These are phyloP conservation scores for Tetracentron sinense DNA, from an alignment of 164 flowering plant species.

Conservation along the genomic window DNA sequence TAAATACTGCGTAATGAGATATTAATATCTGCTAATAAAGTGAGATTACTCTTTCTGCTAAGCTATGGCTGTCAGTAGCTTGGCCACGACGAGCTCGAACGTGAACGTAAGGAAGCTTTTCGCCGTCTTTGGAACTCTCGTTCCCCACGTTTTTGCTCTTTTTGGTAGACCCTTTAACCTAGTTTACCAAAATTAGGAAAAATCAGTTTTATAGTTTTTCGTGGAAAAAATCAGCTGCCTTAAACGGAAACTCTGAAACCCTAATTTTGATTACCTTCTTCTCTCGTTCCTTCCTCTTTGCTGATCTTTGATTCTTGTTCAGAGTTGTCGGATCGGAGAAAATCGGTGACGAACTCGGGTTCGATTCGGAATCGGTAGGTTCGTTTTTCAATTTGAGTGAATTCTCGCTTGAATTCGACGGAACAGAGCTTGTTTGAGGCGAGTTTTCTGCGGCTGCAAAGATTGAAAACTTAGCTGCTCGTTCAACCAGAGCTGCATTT, in stretches of 20 bases:
- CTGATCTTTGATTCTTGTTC: constrained; percentile 29
- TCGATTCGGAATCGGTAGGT: constrained; percentile 42
- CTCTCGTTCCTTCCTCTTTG: constrained; percentile 71
- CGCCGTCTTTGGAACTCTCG: constrained; percentile 42
- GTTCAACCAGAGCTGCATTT: constrained; percentile 39
- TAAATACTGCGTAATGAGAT: constrained; percentile 8
- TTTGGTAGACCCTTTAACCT: constrained; percentile 53
- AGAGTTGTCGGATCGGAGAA: constrained; percentile 25
- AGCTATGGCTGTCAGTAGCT: constrained; percentile 94
- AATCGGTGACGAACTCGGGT: constrained; percentile 36
- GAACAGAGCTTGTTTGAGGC: constrained; percentile 34
- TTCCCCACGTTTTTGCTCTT: constrained; percentile 43
- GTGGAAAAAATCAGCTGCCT: constrained; percentile 4
- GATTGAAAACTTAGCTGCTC: constrained; percentile 50
- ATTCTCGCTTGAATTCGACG: constrained; percentile 35
- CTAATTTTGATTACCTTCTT: constrained; percentile 40
- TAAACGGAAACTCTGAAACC: constrained; percentile 23
- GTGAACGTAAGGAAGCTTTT: constrained; percentile 87
- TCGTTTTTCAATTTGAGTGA: constrained; percentile 48
- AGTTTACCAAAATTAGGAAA: constrained; percentile 11
- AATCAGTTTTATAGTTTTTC: constrained; percentile 6
- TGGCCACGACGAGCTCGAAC: constrained; percentile 94
- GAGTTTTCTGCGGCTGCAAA: constrained; percentile 33
- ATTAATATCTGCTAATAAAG: constrained; percentile 3
- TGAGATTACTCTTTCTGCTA: constrained; percentile 79